Percentiles rank a stretch among this genome's conserved stretches.
Conservation (phyloP, 2,329 filamentous ascomycete species). For the Diaporthe sp. region DNA sequence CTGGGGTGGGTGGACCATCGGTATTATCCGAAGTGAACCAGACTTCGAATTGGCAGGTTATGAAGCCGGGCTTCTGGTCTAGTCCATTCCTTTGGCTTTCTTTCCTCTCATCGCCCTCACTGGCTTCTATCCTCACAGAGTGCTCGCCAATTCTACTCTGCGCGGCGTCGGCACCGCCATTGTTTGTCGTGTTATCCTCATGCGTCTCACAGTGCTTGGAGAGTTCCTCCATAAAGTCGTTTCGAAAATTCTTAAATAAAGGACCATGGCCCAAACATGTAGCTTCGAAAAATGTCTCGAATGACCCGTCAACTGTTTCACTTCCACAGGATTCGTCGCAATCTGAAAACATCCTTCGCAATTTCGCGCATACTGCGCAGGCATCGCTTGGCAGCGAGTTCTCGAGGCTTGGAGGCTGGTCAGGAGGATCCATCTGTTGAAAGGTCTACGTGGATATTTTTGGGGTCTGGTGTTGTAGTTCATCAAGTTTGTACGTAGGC, state of each 20-base stretch:
- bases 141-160: background rate
- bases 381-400: background rate
- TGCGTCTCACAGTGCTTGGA: too few species aligned
- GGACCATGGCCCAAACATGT: background rate
- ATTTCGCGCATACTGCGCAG: background rate
- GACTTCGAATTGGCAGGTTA: too few species aligned
- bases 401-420: too few species aligned
- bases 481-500: too few species aligned
- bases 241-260: background rate
- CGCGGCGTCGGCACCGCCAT: background rate
- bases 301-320: too few species aligned
- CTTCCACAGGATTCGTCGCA: too few species aligned
- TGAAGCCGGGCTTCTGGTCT: background rate
- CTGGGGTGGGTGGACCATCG: too few species aligned
- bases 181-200: background rate
- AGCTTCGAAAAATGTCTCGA: background rate
- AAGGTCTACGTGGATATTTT: too few species aligned
- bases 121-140: background rate
- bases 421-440: too few species aligned
- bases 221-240: too few species aligned
- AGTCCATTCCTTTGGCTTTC: background rate
- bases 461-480: too few species aligned
- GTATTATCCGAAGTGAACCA: too few species aligned
- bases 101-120: background rate
- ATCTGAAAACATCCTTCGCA: background rate